Conservation (phyloP, 2,329 filamentous ascomycete genomes). For the Penicillium sp. region DNA sequence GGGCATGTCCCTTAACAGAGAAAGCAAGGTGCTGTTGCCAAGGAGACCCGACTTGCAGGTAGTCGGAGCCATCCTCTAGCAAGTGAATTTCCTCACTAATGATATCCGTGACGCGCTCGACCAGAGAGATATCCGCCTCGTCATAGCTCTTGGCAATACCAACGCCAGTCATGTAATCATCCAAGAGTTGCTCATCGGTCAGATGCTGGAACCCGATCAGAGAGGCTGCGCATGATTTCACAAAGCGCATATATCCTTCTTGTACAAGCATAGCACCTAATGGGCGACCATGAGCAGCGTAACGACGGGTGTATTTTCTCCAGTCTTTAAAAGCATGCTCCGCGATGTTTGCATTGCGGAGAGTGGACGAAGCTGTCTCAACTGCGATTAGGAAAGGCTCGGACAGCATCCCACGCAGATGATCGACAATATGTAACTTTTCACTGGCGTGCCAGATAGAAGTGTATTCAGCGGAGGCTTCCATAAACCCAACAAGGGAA, state of each 20-base stretch:
- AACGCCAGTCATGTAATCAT: slow-evolving; percentile 65
- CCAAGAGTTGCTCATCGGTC: slow-evolving; percentile 65
- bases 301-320: slow-evolving; percentile 82
- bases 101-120: slow-evolving; percentile 65
- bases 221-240: slow-evolving; percentile 74
- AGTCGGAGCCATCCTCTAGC: slow-evolving; percentile 86
- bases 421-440: slow-evolving; percentile 68
- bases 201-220: slow-evolving; percentile 62
- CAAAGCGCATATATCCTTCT: slow-evolving; percentile 79
- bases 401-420: slow-evolving; percentile 70
- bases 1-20: slow-evolving; percentile 76
- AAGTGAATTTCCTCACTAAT: slow-evolving; percentile 80
- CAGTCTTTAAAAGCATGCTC: slow-evolving; percentile 73
- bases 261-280: slow-evolving; percentile 89
- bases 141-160: slow-evolving; percentile 45
- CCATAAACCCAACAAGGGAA: slow-evolving; percentile 85
- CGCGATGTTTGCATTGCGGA: slow-evolving; percentile 71
- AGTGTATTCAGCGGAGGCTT: slow-evolving; percentile 73
- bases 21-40: slow-evolving; percentile 86
- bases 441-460: slow-evolving; percentile 78
- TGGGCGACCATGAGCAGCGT: slow-evolving; percentile 73
- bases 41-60: slow-evolving; percentile 77
- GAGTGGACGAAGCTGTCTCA: slow-evolving; percentile 85
- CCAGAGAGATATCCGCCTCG: slow-evolving; percentile 41
- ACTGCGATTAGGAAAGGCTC: slow-evolving; percentile 82